Base-by-base conservation (phyloP, 2,329 filamentous ascomycete species). In the Aureobasidium sp. region DNA sequence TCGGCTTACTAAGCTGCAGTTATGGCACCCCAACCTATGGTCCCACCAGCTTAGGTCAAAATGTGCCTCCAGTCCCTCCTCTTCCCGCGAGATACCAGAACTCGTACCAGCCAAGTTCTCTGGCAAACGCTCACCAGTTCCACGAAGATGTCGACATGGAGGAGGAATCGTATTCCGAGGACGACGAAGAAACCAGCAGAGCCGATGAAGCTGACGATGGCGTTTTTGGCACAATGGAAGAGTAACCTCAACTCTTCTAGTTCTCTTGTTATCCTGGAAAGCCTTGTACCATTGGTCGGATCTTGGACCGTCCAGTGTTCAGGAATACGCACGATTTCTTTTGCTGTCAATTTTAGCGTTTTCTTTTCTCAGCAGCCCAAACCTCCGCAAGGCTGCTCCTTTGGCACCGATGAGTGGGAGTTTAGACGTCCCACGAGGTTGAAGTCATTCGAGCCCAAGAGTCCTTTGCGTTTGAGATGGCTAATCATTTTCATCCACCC, bases 141-240 rank as follows among this genome's bases (percentile, higher is more conserved):
- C 36, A 36, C 51, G 67, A 74, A 61, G 79, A 81, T 64, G 75
- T 80, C 34, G 76, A 80, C 63, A 81, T 81, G 78, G 77, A 80
- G 61, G 72, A 73, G 31, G 71, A 70, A n/a, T 66, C 64, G 14
- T 63, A 63, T 31, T 66, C 64, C 41, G 73, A 84, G 67, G 85
- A 86, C 63, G 79, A 82, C 66, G 70, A 68, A 22, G 71, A 72
- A 71, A 66, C 65, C 71, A 71, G 63, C 82, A 84, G 61, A 83
- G 84, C 56, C 84, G 88, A 95, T 69, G 92, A 96, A 69, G 91
- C 96, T 66, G 93, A 97, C 67, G 92, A 97, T 67, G 92, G 92
- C 71, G 89, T 97, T 70, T 99, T 99, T 79, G 92, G 92, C 62
- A 85, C 86, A 68, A 97, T 97, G 93, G 94, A 99, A 77, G 91